phyloP scores from a whole-genome alignment of 306 rosid species.

The Malus sylvestris region DNA sequence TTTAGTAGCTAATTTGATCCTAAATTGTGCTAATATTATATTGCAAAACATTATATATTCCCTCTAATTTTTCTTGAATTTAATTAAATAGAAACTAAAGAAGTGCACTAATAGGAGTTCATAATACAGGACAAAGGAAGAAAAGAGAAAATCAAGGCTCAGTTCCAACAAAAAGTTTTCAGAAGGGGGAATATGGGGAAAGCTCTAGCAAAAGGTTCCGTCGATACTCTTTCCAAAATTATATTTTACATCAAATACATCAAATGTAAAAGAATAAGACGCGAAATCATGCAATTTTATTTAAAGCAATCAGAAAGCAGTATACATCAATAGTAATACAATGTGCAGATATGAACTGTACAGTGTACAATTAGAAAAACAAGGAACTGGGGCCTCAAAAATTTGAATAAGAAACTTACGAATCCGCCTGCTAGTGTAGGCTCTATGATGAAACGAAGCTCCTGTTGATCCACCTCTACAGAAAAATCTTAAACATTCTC shows the following conservation, averaged over 20 bases:
- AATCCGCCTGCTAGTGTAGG: neutral
- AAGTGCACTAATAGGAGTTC: neutral
- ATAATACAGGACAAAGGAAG: neutral
- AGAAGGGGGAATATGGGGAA: neutral
- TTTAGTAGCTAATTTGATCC: too few species aligned
- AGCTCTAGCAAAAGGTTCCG: neutral
- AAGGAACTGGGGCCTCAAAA: neutral
- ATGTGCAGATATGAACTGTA: neutral
- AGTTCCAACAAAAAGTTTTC: neutral
- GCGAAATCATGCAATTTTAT: neutral
- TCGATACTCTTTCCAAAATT: neutral
- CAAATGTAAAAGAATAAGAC: neutral
- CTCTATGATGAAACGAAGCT: neutral
- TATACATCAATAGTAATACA: neutral
- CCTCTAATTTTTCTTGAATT: neutral
- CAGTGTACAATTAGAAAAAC: neutral
- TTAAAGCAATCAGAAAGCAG: neutral
- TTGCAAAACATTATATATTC: neutral
- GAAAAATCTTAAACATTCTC: neutral
- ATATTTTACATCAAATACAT: neutral
- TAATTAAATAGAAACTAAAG: too few species aligned
- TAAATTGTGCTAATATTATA: neutral
- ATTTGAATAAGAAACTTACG: neutral
- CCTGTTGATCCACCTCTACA: neutral
- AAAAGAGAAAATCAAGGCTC: neutral